These are phyloP conservation scores for Panaeolus papilionaceus DNA, from an alignment of 768 basidiomycete species.

Conservation along the genomic window DNA sequence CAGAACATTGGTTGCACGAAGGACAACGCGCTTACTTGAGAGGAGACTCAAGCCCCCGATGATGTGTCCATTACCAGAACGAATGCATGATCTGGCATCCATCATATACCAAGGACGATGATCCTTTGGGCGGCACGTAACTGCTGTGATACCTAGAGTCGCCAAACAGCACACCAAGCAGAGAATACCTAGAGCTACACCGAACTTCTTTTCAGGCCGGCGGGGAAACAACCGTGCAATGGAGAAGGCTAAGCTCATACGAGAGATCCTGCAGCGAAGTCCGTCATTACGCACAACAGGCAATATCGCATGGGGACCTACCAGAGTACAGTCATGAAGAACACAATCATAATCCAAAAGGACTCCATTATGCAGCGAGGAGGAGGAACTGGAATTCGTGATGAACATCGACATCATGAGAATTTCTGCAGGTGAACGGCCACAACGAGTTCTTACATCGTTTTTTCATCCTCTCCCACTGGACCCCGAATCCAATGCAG, in stretches of 20 bases:
- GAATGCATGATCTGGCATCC: neutral
- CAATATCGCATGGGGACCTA: neutral
- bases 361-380: neutral
- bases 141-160: neutral
- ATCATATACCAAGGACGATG: conserved; percentile 3
- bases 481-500: neutral
- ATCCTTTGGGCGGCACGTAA: neutral
- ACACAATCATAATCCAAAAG: conserved; percentile 5
- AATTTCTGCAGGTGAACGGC: neutral
- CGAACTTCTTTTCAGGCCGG: conserved; percentile 6
- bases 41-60: conserved; percentile 2
- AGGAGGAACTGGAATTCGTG: neutral
- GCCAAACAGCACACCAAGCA: neutral
- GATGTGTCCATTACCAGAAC: conserved; percentile 2
- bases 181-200: neutral
- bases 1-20: neutral
- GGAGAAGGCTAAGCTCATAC: conserved; percentile 3
- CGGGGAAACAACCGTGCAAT: neutral
- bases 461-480: neutral
- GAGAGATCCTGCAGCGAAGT: neutral
- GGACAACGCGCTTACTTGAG: neutral
- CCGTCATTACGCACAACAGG: neutral
- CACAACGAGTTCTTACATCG: neutral
- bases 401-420: neutral
- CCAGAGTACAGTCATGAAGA: conserved; percentile 6